These are phyloP conservation scores for Phytophthora rubi DNA, from an alignment of 352 stramenopile genomes.

Conservation along the genomic window DNA sequence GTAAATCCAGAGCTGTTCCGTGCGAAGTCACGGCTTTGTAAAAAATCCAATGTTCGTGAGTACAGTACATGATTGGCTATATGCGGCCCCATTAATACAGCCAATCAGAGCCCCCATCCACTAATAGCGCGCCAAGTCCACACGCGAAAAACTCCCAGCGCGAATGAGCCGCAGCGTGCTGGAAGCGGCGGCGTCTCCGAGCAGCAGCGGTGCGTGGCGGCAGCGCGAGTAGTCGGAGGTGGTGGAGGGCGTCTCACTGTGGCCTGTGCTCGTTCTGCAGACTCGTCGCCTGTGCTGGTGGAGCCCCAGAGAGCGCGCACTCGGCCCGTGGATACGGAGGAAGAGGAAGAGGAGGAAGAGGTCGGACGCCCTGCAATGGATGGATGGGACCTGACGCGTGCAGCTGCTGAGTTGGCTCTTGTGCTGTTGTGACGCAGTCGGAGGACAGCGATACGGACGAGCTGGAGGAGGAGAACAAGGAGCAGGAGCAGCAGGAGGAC, in stretches of 20 bases:
- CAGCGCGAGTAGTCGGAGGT: background rate
- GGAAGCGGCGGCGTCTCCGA: slow-evolving; percentile 30
- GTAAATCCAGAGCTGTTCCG: too few relatives aligned
- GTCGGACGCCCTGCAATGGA: background rate
- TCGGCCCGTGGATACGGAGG: slow-evolving; percentile 4
- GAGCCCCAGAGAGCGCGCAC: slow-evolving; percentile 17
- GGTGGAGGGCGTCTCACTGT: background rate
- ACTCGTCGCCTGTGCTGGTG: slow-evolving; percentile 37
- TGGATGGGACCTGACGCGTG: background rate
- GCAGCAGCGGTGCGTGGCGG: slow-evolving; percentile 29
- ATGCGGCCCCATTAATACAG: too few relatives aligned
- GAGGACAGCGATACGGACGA: slow-evolving; percentile 34
- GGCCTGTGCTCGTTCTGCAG: slow-evolving; percentile 11
- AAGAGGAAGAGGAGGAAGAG: background rate
- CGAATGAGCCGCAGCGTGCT: slow-evolving; percentile 35
- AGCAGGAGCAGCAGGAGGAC: background rate
- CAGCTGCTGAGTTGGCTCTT: background rate
- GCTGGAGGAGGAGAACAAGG: slow-evolving; percentile 13
- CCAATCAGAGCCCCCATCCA: too few relatives aligned
- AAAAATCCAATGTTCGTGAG: too few relatives aligned
- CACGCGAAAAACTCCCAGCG: background rate
- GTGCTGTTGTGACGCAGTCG: slow-evolving; percentile 12
- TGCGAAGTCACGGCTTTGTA: too few relatives aligned
- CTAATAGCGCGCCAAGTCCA: background rate
- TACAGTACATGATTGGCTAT: too few relatives aligned